phyloP scores from a whole-genome alignment of 192 early-diverging fungal species.

The Coemansia sp. region DNA sequence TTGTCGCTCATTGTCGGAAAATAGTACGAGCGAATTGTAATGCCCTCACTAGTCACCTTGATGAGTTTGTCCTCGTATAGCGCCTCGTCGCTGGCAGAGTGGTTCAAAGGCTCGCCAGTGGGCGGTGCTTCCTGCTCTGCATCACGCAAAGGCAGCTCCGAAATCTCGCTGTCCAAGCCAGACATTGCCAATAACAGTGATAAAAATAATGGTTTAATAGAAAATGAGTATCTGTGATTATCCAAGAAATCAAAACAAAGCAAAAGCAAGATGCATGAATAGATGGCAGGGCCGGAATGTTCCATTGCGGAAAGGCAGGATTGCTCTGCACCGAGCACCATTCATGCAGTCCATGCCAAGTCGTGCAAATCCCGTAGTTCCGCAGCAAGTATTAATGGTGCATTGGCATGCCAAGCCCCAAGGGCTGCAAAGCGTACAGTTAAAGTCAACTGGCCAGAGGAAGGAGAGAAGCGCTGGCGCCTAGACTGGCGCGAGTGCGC shows the following conservation, averaged over 20 bases:
- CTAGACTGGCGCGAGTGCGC: slow-evolving; percentile 8
- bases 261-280: too few species aligned
- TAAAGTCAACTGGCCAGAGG: not conserved
- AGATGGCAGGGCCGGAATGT: too few species aligned
- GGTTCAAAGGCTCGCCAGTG: not conserved
- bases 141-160: not conserved
- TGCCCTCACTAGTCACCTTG: not conserved
- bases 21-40: slow-evolving; percentile 15
- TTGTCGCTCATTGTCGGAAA: slow-evolving; percentile 9
- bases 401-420: too few species aligned
- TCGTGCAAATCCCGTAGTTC: too few species aligned
- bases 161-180: not conserved
- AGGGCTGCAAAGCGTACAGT: too few species aligned
- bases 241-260: not conserved
- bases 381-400: too few species aligned
- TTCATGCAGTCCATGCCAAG: too few species aligned
- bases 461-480: not conserved
- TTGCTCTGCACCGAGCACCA: too few species aligned
- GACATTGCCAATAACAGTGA: not conserved
- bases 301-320: too few species aligned
- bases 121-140: not conserved
- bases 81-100: not conserved
- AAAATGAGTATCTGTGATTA: too few species aligned
- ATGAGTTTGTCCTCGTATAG: slow-evolving; percentile 19
- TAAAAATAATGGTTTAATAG: too few species aligned